Base-by-base conservation (phyloP, 2,329 filamentous ascomycete genomes). In the Colletotrichum gloeosporioides region DNA sequence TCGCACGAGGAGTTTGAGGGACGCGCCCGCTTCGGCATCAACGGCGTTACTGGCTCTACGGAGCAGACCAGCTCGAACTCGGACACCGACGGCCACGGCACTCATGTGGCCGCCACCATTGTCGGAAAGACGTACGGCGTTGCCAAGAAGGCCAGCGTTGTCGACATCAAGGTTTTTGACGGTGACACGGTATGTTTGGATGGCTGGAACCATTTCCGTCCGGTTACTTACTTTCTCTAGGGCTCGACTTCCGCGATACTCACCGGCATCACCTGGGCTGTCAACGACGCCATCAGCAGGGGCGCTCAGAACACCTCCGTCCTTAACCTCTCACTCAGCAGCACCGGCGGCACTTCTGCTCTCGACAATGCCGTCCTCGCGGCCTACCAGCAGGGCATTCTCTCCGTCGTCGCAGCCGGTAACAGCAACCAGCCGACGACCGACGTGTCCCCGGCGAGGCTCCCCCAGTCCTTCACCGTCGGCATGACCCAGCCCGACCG, bases 381-480 rank as follows among this genome's bases (percentile, higher is more conserved):
- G 27, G 88, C 89, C 61, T 87, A 87, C 79, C 78, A 80, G 22
- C 80, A 81, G 4, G 90, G 90, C 18, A 82, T 92, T 25, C 86
- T 90, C 61, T 85, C 88, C 2, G 87, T 89, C 36, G 89, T 90
- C 1, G 90, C 90, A 6, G 90, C 90, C 15, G 91, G 91, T 16
- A 92, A 92, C 80, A 80, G 79, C 27, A 83, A 88, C 70, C 85
- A 86, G 4, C 59, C 49, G 16, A 71, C 71, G 13, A n/a, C 39
- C 6, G 81, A 83, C 77, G 83, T 80, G 55, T 91, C 89, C 0
- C 89, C 89, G 1, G 89, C 88, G 1, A 88, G 87, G 0, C 79
- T 80, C 0, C 71, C 77, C 3, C 78, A 75, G 4, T 78, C 79
- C 4, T 77, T 83, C 10, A 81, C 82, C 1, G 82, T 83, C 25